Evolutionary conservation across 2,329 filamentous ascomycete genomes (phyloP), one percentile per base, ranked within the genome.

Genomic region (Sporothrix globosa): DNA sequence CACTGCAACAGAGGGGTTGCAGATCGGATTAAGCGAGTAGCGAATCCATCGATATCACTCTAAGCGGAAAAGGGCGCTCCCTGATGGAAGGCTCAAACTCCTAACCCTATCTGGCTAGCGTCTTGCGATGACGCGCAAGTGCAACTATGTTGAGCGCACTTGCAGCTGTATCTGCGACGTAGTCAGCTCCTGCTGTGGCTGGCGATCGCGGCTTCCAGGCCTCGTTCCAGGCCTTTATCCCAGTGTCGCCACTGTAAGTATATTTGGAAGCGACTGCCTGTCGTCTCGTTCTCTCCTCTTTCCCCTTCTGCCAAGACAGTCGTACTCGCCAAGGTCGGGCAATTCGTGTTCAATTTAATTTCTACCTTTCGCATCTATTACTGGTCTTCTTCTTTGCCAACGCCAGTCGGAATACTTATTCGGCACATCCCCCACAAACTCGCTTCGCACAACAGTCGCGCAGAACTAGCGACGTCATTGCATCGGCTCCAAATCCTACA

Each of bases 301-400:
- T 63, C 39, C 58, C 44, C n/a, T 46, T 24, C 14, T 46, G 58
- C 58, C 58, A 63, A 63, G 58, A 46, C 58, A 17, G 41, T 41
- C n/a, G 41, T 63, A 11, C 58, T 21, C 58, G 58, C 58, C 58
- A 63, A 63, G 39, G 58, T 19, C 58, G 39, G 58, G 58, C 58
- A 44, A 63, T 44, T 63, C 6, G 58, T 46, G 58, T 63, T 63
- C 58, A 46, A 44, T 27, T 63, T n/a, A 39, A 39, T 5, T 19
- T 27, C 52, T 46, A 21, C 17, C 21, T 27, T 63, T 44, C 17
- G 44, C 11, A 13, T 21, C 39, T 39, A 24, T 58, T 11, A 41
- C 6, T 27, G 19, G 34, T 58, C 30, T 58, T 21, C 39, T n/a
- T 44, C 39, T 61, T 44, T n/a, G 34, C 17, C 53, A 19, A 30